A percentile compares a stretch with the other conserved stretches of the same genome.
These are phyloP conservation scores for Sugiyamaella castrensis DNA, from an alignment of 1,139 yeast genomes.

Conservation along the genomic window DNA sequence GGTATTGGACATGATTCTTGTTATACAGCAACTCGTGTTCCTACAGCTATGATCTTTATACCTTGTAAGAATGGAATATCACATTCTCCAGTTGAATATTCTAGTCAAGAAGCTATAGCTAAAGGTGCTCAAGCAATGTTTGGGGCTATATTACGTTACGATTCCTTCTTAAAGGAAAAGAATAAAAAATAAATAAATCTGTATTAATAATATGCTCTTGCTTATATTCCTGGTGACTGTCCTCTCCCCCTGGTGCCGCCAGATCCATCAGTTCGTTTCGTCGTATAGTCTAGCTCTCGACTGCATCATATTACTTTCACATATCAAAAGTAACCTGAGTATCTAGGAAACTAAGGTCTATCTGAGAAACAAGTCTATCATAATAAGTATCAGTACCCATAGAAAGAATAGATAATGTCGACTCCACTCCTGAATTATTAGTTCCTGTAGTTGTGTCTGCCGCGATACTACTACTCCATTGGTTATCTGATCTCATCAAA, in stretches of 20 bases:
- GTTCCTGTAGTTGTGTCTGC: background rate
- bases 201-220: background rate
- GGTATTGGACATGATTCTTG: slow-evolving; percentile 80
- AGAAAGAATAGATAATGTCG: slow-evolving; percentile 21
- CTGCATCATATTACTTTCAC: background rate
- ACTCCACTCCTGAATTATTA: slow-evolving; percentile 13
- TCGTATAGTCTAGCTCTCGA: background rate
- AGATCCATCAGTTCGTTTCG: too few species aligned
- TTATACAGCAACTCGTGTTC: slow-evolving; percentile 52
- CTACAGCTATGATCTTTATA: slow-evolving; percentile 73
- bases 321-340: background rate
- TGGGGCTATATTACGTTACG: slow-evolving; percentile 58
- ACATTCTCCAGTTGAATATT: slow-evolving; percentile 65
- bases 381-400: slow-evolving; percentile 22
- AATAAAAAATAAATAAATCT: background rate
- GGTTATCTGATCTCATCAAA: slow-evolving; percentile 1
- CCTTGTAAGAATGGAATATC: slow-evolving; percentile 70
- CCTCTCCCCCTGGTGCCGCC: slow-evolving; percentile 1
- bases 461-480: background rate
- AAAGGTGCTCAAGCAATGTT: slow-evolving; percentile 58
- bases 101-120: slow-evolving; percentile 59
- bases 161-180: slow-evolving; percentile 31
- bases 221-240: slow-evolving; percentile 4
- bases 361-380: slow-evolving; percentile 20
- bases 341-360: slow-evolving; percentile 17